Evolutionary conservation across 176 grass and related monocot species (phyloP), one percentile per base, ranked within the genome.

Genomic region (Raddia distichophylla): DNA sequence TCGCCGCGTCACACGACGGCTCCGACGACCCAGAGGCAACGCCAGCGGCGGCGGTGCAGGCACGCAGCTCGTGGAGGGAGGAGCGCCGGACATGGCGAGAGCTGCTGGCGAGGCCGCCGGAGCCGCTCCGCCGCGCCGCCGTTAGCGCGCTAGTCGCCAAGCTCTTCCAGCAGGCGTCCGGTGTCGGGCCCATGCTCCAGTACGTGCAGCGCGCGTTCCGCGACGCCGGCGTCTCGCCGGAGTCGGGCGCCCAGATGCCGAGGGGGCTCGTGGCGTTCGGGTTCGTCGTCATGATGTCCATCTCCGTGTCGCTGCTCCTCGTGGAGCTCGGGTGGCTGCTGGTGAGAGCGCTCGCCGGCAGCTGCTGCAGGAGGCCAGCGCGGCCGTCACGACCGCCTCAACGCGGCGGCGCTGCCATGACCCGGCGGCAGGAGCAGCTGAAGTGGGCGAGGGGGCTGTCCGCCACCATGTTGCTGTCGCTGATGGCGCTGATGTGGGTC

Each of bases 151-250:
- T 89, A 3, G 82, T 89, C 16, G 77, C 77, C 76, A 89, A 89
- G 82, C 64, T 77, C 10, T 85, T 89, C 82, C 81, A 88, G 75
- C 86, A 88, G 68, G 82, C 77, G 22, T 81, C 77, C 18, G 78
- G 77, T 55, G 64, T 70, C 46, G 76, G 63, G 19, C 63, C 70
- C 62, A 15, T 70, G 47, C 19, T 84, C 46, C 76, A 63, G 45
- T 64, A 80, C 76, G 70, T 70, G 70, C 62, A 80, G 62, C 61
- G 62, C 19, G 81, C 76, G 1, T 84, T 80, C 76, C 69, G 54
- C 52, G 52, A 69, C 52, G 69, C 4, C 45, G 87, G 46, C 33
- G 76, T 22, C 53, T 40, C 77, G 49, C 58, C 72, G 7, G 8
- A 9, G 49, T 64, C 72, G 7, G 8, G 6, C 12, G 46, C 47